phyloP scores from a whole-genome alignment of 768 basidiomycete species.

The Favolaschia claudopus region DNA sequence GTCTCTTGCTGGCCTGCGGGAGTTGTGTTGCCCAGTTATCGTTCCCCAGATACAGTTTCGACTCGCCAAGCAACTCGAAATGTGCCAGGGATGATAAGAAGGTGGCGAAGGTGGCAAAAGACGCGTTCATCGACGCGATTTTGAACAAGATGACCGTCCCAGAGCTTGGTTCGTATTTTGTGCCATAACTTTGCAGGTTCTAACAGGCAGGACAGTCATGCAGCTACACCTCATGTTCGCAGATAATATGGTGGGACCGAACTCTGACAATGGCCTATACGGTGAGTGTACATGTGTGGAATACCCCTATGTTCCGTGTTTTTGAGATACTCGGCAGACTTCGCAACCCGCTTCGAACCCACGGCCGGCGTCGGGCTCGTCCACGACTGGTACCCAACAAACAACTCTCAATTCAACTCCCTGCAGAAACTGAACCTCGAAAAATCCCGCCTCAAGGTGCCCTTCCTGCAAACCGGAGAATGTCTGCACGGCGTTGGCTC shows the following conservation, averaged over 20 bases:
- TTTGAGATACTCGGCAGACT: constrained; percentile 1
- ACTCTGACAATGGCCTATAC: constrained; percentile 24
- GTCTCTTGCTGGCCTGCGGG: constrained; percentile 4
- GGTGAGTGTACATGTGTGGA: constrained; percentile 11
- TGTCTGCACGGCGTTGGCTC: constrained; percentile 36
- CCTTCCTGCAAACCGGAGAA: constrained; percentile 33
- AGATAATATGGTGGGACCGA: constrained; percentile 25
- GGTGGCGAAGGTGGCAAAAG: constrained; percentile 1
- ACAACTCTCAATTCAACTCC: constrained; percentile 27
- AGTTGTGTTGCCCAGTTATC: constrained; percentile 13
- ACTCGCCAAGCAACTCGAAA: constrained; percentile 15
- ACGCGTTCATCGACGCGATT: constrained; percentile 25
- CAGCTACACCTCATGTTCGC: constrained; percentile 29
- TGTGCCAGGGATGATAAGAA: constrained; percentile 12
- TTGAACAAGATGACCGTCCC: constrained; percentile 22
- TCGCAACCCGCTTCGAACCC: constrained; percentile 16
- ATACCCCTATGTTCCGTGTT: not conserved
- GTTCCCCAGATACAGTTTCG: constrained; percentile 21
- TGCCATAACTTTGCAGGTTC: not conserved
- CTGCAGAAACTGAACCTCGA: constrained; percentile 30
- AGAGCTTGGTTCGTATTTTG: constrained; percentile 18
- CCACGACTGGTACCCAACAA: constrained; percentile 31
- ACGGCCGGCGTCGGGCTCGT: constrained; percentile 23
- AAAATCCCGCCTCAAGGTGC: constrained; percentile 32
- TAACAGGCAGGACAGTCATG: constrained; percentile 10